phyloP scores from a whole-genome alignment of 371 early-diverging fungal species.

The Mucor ambiguus region DNA sequence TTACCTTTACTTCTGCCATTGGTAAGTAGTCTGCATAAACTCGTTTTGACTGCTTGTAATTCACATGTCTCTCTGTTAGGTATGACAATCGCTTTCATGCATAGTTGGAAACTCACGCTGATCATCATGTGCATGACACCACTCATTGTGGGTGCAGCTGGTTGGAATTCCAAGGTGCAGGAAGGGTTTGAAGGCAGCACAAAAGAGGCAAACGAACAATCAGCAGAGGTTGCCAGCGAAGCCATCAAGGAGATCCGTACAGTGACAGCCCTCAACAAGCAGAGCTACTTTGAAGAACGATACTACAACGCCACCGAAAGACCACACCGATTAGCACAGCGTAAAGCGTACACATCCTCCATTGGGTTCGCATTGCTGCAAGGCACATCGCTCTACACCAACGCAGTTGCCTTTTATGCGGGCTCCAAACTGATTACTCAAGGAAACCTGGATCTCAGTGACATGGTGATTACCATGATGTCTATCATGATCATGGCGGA shows the following conservation, averaged over 20 bases:
- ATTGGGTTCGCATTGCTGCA: constrained; percentile 72
- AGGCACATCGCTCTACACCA: constrained; percentile 63
- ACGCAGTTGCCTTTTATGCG: constrained; percentile 63
- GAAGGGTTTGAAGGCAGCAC: constrained; percentile 61
- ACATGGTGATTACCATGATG: constrained; percentile 68
- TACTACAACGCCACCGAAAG: constrained; percentile 59
- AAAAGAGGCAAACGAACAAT: constrained; percentile 67
- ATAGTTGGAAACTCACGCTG: constrained; percentile 61
- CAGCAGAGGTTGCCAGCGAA: constrained; percentile 80
- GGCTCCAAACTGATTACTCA: constrained; percentile 51
- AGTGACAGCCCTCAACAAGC: constrained; percentile 80
- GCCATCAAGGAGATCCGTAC: constrained; percentile 88
- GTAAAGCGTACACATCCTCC: constrained; percentile 56
- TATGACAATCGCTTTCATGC: constrained; percentile 48
- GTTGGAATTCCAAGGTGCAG: constrained; percentile 40
- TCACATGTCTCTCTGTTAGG: constrained; percentile 18
- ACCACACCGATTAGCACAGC: constrained; percentile 66
- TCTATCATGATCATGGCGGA: constrained; percentile 70
- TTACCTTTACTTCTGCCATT: constrained; percentile 45
- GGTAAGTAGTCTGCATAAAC: constrained; percentile 19
- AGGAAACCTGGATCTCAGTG: constrained; percentile 31
- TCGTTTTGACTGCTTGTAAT: not conserved
- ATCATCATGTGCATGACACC: constrained; percentile 59
- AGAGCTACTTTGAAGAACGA: constrained; percentile 61
- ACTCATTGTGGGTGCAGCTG: constrained; percentile 45